A percentile compares a stretch with the other conserved stretches of the same genome.
Evolutionary conservation across 805 yeast species (phyloP).

Genomic region (Candida alai): DNA sequence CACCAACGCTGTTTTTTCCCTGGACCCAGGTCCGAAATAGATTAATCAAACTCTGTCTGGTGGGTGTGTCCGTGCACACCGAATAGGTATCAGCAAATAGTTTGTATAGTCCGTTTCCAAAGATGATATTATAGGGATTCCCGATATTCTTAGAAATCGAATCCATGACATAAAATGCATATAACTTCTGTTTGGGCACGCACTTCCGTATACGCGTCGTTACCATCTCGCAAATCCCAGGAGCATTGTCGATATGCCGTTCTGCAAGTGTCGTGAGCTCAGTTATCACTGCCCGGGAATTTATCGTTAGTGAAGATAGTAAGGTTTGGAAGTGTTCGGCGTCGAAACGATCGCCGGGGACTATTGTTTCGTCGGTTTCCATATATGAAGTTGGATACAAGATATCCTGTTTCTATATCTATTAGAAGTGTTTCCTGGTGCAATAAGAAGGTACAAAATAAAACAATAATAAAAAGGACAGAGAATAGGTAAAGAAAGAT

Average conservation of each 20-base stretch:
- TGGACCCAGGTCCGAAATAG: constrained; percentile 38
- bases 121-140: constrained; percentile 39
- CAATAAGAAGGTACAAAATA: constrained; percentile 1
- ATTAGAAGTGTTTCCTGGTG: too few species aligned
- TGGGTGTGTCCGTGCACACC: constrained; percentile 36
- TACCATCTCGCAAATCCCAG: constrained; percentile 28
- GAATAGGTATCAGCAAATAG: constrained; percentile 37
- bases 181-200: constrained; percentile 36
- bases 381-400: too few species aligned
- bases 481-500: too few species aligned
- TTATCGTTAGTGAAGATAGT: constrained; percentile 17
- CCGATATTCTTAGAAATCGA: constrained; percentile 42
- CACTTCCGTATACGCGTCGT: constrained; percentile 35
- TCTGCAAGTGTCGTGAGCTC: constrained; percentile 39
- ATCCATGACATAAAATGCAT: constrained; percentile 36
- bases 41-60: constrained; percentile 37
- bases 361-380: neutral
- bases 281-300: constrained; percentile 34
- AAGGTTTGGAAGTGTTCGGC: constrained; percentile 1
- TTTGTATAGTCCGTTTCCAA: constrained; percentile 30
- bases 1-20: neutral
- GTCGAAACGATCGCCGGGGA: neutral
- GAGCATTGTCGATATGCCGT: constrained; percentile 26
- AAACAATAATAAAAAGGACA: too few species aligned
- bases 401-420: neutral